Base-by-base conservation (phyloP, 1,284 basidiomycete genomes). In the Microstroma glucosiphilum region DNA sequence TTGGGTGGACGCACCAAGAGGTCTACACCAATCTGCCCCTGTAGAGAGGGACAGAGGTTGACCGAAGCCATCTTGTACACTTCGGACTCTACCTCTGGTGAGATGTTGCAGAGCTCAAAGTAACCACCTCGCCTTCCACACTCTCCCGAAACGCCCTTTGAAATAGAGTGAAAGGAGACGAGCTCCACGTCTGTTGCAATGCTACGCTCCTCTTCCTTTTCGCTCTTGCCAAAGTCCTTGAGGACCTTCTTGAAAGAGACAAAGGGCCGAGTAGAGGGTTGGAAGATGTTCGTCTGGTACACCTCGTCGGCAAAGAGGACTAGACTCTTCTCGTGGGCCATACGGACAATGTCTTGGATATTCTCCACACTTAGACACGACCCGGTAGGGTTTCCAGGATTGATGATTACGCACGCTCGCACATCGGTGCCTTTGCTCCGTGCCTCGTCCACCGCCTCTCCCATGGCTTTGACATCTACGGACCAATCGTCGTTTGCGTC, bases 401-500 rank as follows among this genome's bases (percentile, higher is more conserved):
- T 78, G 67, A 78, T 78, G 42, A 78, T 67, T 9, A 75, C 71
- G 23, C 70, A 68, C 1, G 73, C 73, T 26, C 76, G 72, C 15
- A 77, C 75, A 30, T 73, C 70, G 25, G 65, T 63, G 62, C 88
- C 89, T 9, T 88, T 85, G 63, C 82, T 80, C 41, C 84, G 82
- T 1, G 89, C 89, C 59, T 87, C 84, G 25, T 84, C 82, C 63
- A 97, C 82, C 13, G 88, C 86, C 1, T 83, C 81, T 62, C 86
- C 83, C 72, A 98, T 86, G 56, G 86, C 85, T 12, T 83, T 76
- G 41, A 88, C 83, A 60, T 88, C 88, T n/a, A 92, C 90, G 17
- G 88, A 86, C 94, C 96, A 98, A 53, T 83, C 88, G 4, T 86
- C 82, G 0, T 84, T 76, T 78, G 96, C 92, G 67, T 92, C 86